Conservation (phyloP, 1,139 yeast genomes). For the Eremothecium sinecaudum region DNA sequence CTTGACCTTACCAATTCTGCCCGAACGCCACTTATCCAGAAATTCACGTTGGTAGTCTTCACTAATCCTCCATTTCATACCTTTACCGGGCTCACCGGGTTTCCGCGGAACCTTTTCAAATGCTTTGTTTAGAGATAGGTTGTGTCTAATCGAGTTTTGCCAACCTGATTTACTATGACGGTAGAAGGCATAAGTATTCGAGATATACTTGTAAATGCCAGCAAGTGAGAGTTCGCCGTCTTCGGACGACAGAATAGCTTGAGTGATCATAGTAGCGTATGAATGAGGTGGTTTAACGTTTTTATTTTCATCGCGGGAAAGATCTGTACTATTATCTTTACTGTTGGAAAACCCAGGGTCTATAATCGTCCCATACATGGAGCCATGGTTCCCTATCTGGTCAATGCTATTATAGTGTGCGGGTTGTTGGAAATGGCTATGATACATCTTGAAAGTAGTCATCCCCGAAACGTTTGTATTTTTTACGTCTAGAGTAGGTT, state of each 20-base stretch:
- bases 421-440: constrained; percentile 1
- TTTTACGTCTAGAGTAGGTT: constrained; percentile 14
- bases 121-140: constrained; percentile 71
- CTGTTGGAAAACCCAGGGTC: constrained; percentile 23
- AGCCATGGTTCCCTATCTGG: constrained; percentile 6
- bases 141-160: constrained; percentile 88
- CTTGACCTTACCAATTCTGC: constrained; percentile 61
- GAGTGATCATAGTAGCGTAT: constrained; percentile 97
- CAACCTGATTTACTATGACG: constrained; percentile 90
- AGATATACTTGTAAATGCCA: constrained; percentile 87
- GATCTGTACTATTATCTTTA: constrained; percentile 31
- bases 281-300: constrained; percentile 95
- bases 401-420: constrained; percentile 1
- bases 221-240: constrained; percentile 85
- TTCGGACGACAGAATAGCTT: constrained; percentile 79
- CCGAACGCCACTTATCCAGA: constrained; percentile 65
- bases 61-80: constrained; percentile 97
- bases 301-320: constrained; percentile 81
- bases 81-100: constrained; percentile 96
- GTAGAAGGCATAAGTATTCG: constrained; percentile 81
- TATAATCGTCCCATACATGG: constrained; percentile 12
- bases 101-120: constrained; percentile 92
- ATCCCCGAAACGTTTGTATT: constrained; percentile 1
- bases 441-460: constrained; percentile 26
- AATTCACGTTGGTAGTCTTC: constrained; percentile 79